Percentiles rank a stretch among this genome's conserved stretches.
phyloP scores from a whole-genome alignment of 768 basidiomycete genomes.

The Chalciporus pseudorubinellus region DNA sequence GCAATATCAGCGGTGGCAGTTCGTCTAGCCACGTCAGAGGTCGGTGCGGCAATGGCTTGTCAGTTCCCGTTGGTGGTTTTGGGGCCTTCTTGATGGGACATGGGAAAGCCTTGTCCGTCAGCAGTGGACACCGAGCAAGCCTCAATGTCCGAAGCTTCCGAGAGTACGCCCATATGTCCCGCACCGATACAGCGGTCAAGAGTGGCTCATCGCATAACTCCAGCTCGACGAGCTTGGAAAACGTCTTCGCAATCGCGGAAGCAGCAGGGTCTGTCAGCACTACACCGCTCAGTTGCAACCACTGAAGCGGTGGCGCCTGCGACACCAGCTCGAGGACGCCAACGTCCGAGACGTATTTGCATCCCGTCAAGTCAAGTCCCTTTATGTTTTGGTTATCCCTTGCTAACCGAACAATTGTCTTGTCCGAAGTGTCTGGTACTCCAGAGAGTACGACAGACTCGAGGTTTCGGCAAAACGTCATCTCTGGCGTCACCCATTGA shows the following conservation, averaged over 20 bases:
- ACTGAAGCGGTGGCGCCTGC: slow-evolving; percentile 64
- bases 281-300: slow-evolving; percentile 69
- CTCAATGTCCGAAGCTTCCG: slow-evolving; percentile 74
- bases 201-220: slow-evolving; percentile 71
- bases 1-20: slow-evolving; percentile 61
- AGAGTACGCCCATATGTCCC: slow-evolving; percentile 81
- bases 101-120: slow-evolving; percentile 83
- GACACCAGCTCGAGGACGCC: slow-evolving; percentile 70
- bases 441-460: slow-evolving; percentile 68
- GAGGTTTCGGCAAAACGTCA: slow-evolving; percentile 61
- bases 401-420: slow-evolving; percentile 63
- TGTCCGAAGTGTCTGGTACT: slow-evolving; percentile 66
- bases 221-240: slow-evolving; percentile 76
- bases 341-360: slow-evolving; percentile 73
- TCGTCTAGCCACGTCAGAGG: slow-evolving; percentile 60
- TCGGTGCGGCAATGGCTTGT: slow-evolving; percentile 55
- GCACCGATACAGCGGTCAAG: slow-evolving; percentile 65
- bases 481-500: slow-evolving; percentile 54
- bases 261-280: slow-evolving; percentile 62
- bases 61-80: slow-evolving; percentile 25
- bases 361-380: slow-evolving; percentile 74
- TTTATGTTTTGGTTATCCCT: slow-evolving; percentile 62
- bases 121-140: slow-evolving; percentile 69
- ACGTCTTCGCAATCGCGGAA: slow-evolving; percentile 68
- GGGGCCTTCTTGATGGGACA: slow-evolving; percentile 39